These are phyloP conservation scores for Fraxinus cuspidata DNA, from an alignment of 257 asterid genomes.

Conservation along the genomic window DNA sequence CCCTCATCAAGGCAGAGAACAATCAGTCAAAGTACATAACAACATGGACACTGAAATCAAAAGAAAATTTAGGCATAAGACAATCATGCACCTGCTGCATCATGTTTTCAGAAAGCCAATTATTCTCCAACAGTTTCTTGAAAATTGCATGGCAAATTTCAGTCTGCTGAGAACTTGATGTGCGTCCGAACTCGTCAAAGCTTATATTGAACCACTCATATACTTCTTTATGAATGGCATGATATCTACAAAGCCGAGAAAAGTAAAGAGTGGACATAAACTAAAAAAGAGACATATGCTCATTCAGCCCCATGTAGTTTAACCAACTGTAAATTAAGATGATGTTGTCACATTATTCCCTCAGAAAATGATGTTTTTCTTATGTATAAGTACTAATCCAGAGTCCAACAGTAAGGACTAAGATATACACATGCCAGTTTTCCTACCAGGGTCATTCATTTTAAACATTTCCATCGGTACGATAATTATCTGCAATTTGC, in stretches of 20 bases:
- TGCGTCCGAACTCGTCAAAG: slow-evolving; percentile 46
- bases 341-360: neutral
- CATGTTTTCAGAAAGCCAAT: slow-evolving; percentile 78
- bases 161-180: slow-evolving; percentile 85
- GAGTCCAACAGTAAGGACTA: neutral
- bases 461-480: too few relatives aligned
- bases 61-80: neutral
- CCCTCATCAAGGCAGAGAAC: neutral
- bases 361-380: neutral
- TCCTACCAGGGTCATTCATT: too few relatives aligned
- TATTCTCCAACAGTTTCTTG: slow-evolving; percentile 63
- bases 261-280: neutral
- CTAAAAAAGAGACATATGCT: neutral
- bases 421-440: too few relatives aligned
- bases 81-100: slow-evolving; percentile 68
- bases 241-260: slow-evolving; percentile 53
- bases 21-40: neutral
- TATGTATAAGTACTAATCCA: too few relatives aligned
- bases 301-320: neutral
- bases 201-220: slow-evolving; percentile 12
- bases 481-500: too few relatives aligned
- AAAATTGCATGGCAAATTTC: slow-evolving; percentile 83
- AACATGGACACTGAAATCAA: slow-evolving; percentile 7
- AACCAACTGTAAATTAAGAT: neutral
- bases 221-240: slow-evolving; percentile 74